Conservation (phyloP, 306 rosid genomes). For the Bauhinia variegata region DNA sequence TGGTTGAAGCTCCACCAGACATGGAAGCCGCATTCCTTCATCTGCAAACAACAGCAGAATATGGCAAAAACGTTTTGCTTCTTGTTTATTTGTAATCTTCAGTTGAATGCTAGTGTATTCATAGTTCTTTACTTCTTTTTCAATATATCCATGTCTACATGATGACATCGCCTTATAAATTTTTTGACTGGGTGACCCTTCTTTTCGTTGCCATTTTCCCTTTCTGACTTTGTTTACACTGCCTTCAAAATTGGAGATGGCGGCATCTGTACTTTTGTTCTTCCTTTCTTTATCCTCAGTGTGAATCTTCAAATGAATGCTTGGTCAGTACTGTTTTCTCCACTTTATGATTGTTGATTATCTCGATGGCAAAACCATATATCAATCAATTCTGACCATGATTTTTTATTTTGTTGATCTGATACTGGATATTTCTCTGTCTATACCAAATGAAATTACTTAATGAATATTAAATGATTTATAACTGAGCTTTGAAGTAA, state of each 20-base stretch:
- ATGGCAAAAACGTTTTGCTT: background rate
- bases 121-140: background rate
- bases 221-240: background rate
- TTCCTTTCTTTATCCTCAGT: no score
- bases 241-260: background rate
- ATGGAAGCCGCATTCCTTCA: background rate
- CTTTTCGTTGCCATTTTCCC: background rate
- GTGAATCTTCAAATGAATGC: background rate
- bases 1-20: background rate
- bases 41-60: background rate
- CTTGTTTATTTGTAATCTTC: background rate
- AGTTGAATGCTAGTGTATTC: background rate
- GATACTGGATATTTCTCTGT: background rate
- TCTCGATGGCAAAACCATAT: no score
- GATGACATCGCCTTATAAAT: background rate
- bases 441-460: slow-evolving; percentile 2
- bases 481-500: background rate
- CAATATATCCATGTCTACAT: background rate
- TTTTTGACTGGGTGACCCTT: background rate
- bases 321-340: background rate
- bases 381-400: background rate
- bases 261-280: background rate
- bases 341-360: background rate
- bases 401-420: background rate
- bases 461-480: background rate